Conservation (phyloP, 768 basidiomycete species). For the Lanmaoa pseudosensibilis region DNA sequence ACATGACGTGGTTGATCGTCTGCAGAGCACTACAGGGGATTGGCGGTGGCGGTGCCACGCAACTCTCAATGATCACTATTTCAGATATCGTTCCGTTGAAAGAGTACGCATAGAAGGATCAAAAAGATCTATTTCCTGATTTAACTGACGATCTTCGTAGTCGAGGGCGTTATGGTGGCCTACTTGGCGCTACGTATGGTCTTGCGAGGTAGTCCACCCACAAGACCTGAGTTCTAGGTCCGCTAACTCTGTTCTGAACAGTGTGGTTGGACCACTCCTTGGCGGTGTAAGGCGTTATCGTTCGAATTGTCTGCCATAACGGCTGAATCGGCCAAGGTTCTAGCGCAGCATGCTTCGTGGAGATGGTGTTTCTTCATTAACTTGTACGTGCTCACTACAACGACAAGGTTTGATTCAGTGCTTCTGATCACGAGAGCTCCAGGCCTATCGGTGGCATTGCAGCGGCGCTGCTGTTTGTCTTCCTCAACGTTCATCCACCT, state of each 20-base stretch:
- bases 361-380: slow-evolving; percentile 84
- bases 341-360: slow-evolving; percentile 76
- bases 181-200: slow-evolving; percentile 81
- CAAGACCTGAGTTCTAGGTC: not conserved
- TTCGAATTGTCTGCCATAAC: not conserved
- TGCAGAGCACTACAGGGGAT: slow-evolving; percentile 81
- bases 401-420: not conserved
- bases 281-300: slow-evolving; percentile 62
- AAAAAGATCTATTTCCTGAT: not conserved
- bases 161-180: slow-evolving; percentile 76
- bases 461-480: slow-evolving; percentile 59
- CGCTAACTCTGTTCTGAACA: slow-evolving; percentile 20
- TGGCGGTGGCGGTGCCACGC: slow-evolving; percentile 76
- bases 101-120: slow-evolving; percentile 48
- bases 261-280: slow-evolving; percentile 74
- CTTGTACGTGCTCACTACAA: slow-evolving; percentile 41
- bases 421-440: not conserved
- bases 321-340: slow-evolving; percentile 40
- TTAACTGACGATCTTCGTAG: slow-evolving; percentile 32
- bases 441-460: slow-evolving; percentile 74
- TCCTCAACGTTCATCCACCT: slow-evolving; percentile 74
- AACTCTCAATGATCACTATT: slow-evolving; percentile 74
- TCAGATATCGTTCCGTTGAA: slow-evolving; percentile 81
- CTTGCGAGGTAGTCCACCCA: slow-evolving; percentile 42
- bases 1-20: slow-evolving; percentile 72